Base-by-base conservation (phyloP, 257 asterid species). In the Solanum sparsipilum region DNA sequence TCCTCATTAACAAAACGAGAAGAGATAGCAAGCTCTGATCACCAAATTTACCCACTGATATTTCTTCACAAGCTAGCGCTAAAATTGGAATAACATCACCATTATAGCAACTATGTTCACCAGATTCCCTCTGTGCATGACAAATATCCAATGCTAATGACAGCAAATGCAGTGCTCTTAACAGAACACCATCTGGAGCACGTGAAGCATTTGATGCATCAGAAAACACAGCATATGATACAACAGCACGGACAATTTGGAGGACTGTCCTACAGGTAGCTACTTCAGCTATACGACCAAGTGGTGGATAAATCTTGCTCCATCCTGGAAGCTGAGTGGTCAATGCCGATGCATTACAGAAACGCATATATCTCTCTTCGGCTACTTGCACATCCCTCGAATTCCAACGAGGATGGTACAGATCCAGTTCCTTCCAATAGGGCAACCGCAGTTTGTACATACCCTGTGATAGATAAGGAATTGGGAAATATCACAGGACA, bases 351-450 rank as follows among this genome's bases (percentile, higher is more conserved):
- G 88, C 92, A 90, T 94, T 93, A 92, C 98, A 95, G 90, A 97
- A 95, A 84, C 93, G 93, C 91, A 91, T 89, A 93, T 94, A 97
- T 94, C 99, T 94, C 90, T 97, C 99, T 90, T 96, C 99, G 46
- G 99, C 98, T 25, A 92, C 94, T 92, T 97, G 99, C 82, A 93
- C 92, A 85, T 97, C 99, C 92, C 98, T 94, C 48, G 93, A 93
- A 91, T 90, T 97, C 98, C 98, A 97, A 67, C 99, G 99, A 86
- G 98, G 99, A 88, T 97, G 99, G 90, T 97, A 96, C 86, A 97
- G 91, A 93, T 97, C 99, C 79, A 97, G 94, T 88, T 97, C 99
- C 92, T 94, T 97, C 99, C 99, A 97, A 89, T 90, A 91, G 11
- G 86, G 88, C 73, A 91, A 16, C 72, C 95, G 92, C 91, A 97